Conservation (phyloP, 1,284 basidiomycete species). For the Irpex rosettiformis region DNA sequence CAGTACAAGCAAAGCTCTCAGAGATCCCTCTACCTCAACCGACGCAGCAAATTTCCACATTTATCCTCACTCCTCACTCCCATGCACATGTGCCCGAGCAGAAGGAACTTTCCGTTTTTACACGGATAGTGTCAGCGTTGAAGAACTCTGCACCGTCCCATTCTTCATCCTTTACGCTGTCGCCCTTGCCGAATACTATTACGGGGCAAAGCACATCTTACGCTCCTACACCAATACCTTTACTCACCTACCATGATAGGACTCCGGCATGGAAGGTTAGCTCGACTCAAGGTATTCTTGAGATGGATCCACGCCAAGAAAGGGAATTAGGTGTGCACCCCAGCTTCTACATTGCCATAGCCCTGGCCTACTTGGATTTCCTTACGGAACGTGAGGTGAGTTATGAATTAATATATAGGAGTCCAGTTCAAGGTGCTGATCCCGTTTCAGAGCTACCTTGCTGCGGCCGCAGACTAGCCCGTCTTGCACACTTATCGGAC, state of each 20-base stretch:
- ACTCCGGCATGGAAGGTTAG: slow-evolving; percentile 62
- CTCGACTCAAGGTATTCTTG: slow-evolving; percentile 56
- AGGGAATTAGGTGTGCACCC: slow-evolving; percentile 64
- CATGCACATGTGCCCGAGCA: slow-evolving; percentile 34
- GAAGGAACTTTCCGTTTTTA: slow-evolving; percentile 44
- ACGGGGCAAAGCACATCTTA: slow-evolving; percentile 23
- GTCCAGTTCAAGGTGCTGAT: neutral
- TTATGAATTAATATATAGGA: neutral
- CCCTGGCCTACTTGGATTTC: slow-evolving; percentile 72
- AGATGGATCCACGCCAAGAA: slow-evolving; percentile 56
- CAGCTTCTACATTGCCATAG: slow-evolving; percentile 73
- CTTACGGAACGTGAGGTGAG: slow-evolving; percentile 71
- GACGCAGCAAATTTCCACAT: slow-evolving; percentile 48
- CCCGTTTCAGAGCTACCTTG: slow-evolving; percentile 26
- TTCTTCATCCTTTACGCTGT: slow-evolving; percentile 63
- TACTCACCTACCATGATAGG: slow-evolving; percentile 66
- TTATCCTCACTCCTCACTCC: slow-evolving; percentile 57
- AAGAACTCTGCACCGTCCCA: slow-evolving; percentile 56
- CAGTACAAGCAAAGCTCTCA: slow-evolving; percentile 39
- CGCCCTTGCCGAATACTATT: slow-evolving; percentile 34
- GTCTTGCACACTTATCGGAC: neutral
- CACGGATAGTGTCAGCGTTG: slow-evolving; percentile 53
- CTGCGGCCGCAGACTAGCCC: slow-evolving; percentile 25
- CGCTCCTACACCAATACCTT: slow-evolving; percentile 26
- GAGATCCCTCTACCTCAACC: slow-evolving; percentile 19